phyloP scores from a whole-genome alignment of 371 early-diverging fungal genomes.

The Batrachochytrium dendrobatidis region DNA sequence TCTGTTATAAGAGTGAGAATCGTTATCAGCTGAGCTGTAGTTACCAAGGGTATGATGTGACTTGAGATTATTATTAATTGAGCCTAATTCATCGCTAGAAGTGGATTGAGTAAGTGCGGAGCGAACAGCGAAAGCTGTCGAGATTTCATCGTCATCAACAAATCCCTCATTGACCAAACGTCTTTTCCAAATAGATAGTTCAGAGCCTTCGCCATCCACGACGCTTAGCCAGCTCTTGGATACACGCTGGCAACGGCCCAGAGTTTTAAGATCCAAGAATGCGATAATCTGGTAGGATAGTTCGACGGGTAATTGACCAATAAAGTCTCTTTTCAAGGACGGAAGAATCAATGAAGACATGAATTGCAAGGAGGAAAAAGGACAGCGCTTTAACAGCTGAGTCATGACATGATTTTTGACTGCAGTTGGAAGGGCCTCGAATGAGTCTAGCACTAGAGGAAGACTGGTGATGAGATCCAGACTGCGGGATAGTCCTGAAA shows the following conservation, averaged over 20 bases:
- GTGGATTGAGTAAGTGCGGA: neutral
- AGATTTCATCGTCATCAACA: constrained; percentile 44
- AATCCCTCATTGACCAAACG: constrained; percentile 32
- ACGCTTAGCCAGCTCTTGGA: constrained; percentile 63
- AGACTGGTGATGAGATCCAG: constrained; percentile 22
- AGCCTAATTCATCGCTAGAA: neutral
- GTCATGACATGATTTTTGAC: constrained; percentile 68
- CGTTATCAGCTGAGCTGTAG: neutral
- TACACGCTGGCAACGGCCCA: constrained; percentile 73
- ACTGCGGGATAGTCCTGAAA: constrained; percentile 5
- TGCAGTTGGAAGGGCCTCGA: constrained; percentile 54
- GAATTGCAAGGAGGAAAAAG: constrained; percentile 68
- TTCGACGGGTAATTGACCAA: constrained; percentile 72
- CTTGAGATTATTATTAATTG: neutral
- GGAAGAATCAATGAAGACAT: constrained; percentile 67
- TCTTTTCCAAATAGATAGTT: constrained; percentile 48
- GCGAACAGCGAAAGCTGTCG: neutral
- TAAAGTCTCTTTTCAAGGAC: constrained; percentile 76
- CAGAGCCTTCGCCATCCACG: constrained; percentile 64
- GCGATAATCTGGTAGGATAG: constrained; percentile 65
- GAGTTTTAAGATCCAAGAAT: constrained; percentile 65
- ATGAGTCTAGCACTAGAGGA: constrained; percentile 47
- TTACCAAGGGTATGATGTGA: neutral
- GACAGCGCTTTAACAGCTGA: constrained; percentile 63
- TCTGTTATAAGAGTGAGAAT: neutral